phyloP scores from a whole-genome alignment of 1,284 basidiomycete genomes.

The Malassezia caprae region DNA sequence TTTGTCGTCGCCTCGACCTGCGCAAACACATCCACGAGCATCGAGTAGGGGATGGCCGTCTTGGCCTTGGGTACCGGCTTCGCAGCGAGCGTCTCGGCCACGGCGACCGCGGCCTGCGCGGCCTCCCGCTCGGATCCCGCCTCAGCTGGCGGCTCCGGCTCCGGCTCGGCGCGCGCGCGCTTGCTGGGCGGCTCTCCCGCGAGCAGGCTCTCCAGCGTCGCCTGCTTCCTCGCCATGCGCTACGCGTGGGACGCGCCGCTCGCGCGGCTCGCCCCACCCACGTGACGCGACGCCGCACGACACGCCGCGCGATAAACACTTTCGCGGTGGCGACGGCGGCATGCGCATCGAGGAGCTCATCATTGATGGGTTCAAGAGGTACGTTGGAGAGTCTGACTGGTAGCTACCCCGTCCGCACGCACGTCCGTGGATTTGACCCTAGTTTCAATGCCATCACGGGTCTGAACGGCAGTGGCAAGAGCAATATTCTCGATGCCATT shows the following conservation, averaged over 20 bases:
- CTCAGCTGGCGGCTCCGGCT: background rate
- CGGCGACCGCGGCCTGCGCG: background rate
- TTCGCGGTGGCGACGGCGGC: background rate
- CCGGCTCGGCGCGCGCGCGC: background rate
- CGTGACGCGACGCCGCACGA: background rate
- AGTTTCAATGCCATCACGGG: slow-evolving; percentile 98
- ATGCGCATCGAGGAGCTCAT: slow-evolving; percentile 51
- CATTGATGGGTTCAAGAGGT: slow-evolving; percentile 52
- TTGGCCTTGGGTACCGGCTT: background rate
- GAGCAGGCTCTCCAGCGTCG: background rate
- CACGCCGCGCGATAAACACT: slow-evolving; percentile 1
- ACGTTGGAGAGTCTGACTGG: slow-evolving; percentile 9
- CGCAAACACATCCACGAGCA: slow-evolving; percentile 75
- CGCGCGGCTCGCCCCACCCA: background rate
- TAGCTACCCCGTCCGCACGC: slow-evolving; percentile 77
- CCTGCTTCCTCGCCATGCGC: slow-evolving; percentile 1
- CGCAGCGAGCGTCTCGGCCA: background rate
- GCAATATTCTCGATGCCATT: slow-evolving; percentile 53
- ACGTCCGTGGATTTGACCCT: slow-evolving; percentile 85
- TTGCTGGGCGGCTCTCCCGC: background rate
- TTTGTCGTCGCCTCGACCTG: slow-evolving; percentile 92
- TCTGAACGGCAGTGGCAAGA: slow-evolving; percentile 61
- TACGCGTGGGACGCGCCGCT: background rate
- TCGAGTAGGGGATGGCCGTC: slow-evolving; percentile 66
- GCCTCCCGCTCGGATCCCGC: background rate